Evolutionary conservation across 306 rosid genomes (phyloP).

Genomic region (Acacia confusa): DNA sequence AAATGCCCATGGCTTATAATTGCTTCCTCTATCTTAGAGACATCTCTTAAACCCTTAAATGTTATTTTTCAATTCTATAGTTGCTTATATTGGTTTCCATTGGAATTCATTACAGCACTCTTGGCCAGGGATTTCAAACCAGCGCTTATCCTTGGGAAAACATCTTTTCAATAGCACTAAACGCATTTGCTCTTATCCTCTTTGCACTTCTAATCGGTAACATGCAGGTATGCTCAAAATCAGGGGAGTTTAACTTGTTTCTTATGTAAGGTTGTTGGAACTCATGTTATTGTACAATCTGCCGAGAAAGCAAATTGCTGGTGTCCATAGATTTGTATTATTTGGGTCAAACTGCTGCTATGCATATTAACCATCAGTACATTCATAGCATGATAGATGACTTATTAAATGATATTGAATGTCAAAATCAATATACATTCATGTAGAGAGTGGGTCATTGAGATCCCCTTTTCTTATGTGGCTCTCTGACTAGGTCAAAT

Average conservation of each 20-base stretch:
- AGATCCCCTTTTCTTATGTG: background rate
- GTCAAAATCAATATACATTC: background rate
- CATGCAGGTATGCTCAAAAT: constrained; percentile 71
- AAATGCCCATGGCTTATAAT: background rate
- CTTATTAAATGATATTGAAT: background rate
- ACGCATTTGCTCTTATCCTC: constrained; percentile 79
- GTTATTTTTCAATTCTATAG: constrained; percentile 14
- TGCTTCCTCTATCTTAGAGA: background rate
- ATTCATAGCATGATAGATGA: background rate
- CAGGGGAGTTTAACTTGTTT: background rate
- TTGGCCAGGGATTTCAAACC: constrained; percentile 85
- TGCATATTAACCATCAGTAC: background rate
- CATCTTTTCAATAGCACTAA: constrained; percentile 79
- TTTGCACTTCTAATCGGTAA: constrained; percentile 92
- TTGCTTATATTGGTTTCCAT: constrained; percentile 14
- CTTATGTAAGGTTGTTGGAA: background rate
- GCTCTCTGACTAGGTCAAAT: too few relatives aligned
- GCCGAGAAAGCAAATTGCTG: background rate
- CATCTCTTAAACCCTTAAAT: background rate
- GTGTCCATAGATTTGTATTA: background rate
- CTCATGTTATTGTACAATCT: background rate
- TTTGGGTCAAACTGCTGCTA: background rate
- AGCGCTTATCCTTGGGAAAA: constrained; percentile 83
- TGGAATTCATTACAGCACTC: constrained; percentile 57
- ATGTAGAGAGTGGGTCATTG: background rate